A percentile compares a stretch with the other conserved stretches of the same genome.
Evolutionary conservation across 345 rosid genomes (phyloP).

Genomic region (Aquilaria sinensis): DNA sequence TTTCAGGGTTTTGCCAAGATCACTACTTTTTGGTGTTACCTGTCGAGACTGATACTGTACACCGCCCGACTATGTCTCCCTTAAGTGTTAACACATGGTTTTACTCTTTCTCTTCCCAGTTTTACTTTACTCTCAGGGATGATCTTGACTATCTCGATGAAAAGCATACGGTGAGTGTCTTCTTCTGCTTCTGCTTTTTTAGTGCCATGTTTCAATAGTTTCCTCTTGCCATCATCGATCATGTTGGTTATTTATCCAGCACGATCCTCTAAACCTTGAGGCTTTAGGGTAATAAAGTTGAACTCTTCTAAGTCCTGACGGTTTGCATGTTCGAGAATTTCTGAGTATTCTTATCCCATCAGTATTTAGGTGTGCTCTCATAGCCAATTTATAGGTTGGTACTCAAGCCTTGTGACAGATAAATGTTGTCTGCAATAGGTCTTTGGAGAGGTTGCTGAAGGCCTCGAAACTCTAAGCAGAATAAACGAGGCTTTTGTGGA

Average conservation of each 20-base stretch:
- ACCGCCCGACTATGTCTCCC: not conserved
- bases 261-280: not conserved
- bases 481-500: slow-evolving; percentile 92
- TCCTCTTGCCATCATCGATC: no score
- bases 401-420: not conserved
- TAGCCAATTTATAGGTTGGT: not conserved
- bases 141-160: slow-evolving; percentile 94
- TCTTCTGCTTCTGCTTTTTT: not conserved
- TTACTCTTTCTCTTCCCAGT: slow-evolving; percentile 38
- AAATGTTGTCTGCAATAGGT: slow-evolving; percentile 36
- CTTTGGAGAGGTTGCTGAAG: slow-evolving; percentile 94
- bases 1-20: no score
- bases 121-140: slow-evolving; percentile 82
- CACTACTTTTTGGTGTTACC: not conserved
- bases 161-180: slow-evolving; percentile 77
- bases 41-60: not conserved
- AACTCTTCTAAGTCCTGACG: not conserved
- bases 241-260: not conserved
- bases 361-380: not conserved
- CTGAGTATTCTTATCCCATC: not conserved
- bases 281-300: not conserved
- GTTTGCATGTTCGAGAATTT: not conserved
- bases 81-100: not conserved
- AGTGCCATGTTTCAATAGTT: not conserved
- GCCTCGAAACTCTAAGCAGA: slow-evolving; percentile 71